A percentile compares a stretch with the other conserved stretches of the same genome.
Conservation (phyloP, 805 yeast species). For the Wickerhamiella dianesei region DNA sequence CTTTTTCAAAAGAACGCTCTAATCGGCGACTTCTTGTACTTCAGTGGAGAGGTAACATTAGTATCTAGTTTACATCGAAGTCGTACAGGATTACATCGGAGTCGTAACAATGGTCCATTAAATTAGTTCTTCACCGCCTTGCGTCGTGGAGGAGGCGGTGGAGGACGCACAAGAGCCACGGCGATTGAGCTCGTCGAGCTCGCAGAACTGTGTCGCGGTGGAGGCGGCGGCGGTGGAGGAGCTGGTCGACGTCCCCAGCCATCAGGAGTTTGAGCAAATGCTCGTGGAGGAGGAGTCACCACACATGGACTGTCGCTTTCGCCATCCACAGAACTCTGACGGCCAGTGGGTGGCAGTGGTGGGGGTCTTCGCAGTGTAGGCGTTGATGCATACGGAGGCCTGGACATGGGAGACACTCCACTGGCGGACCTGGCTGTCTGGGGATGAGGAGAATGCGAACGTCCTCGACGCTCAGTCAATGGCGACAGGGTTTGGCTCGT, state of each 20-base stretch:
- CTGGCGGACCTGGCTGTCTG: neutral
- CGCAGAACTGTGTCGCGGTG: neutral
- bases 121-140: neutral
- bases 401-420: neutral
- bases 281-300: neutral
- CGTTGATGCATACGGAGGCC: neutral
- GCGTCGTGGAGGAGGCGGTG: conserved; percentile 1
- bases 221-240: conserved; percentile 2
- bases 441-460: neutral
- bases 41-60: no score
- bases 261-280: neutral
- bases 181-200: neutral
- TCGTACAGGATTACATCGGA: no score
- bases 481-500: no score
- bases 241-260: neutral
- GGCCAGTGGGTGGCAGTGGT: neutral
- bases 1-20: no score
- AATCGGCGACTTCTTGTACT: no score
- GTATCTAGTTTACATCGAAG: no score
- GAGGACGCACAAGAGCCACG: neutral
- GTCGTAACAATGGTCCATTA: no score
- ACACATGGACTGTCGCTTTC: neutral
- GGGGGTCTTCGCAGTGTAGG: neutral
- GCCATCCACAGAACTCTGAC: neutral
- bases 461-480: neutral